Conservation (phyloP, 192 early-diverging fungal genomes). For the Coemansia sp. region DNA sequence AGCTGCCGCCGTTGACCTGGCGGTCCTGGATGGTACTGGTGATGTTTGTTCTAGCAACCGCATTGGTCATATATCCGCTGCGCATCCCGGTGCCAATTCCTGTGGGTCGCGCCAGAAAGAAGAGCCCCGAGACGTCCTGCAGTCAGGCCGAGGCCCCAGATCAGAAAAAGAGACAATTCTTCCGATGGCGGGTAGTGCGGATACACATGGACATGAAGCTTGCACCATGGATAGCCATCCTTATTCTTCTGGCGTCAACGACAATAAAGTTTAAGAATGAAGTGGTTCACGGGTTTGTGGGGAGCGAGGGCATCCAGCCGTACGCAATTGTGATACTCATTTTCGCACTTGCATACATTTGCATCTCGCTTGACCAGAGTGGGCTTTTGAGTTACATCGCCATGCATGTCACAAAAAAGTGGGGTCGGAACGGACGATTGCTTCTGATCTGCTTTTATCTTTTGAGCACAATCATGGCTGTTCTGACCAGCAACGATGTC, state of each 20-base stretch:
- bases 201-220: constrained; percentile 67
- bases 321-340: constrained; percentile 83
- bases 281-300: constrained; percentile 63
- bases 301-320: constrained; percentile 61
- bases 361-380: constrained; percentile 80
- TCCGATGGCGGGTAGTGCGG: constrained; percentile 22
- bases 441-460: constrained; percentile 72
- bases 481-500: constrained; percentile 79
- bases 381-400: constrained; percentile 77
- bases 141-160: background rate
- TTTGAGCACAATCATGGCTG: constrained; percentile 71
- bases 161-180: background rate
- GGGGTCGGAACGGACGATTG: constrained; percentile 58
- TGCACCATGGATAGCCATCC: constrained; percentile 67
- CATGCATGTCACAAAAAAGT: constrained; percentile 69
- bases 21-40: constrained; percentile 63
- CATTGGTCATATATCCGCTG: constrained; percentile 64
- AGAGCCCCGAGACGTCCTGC: background rate
- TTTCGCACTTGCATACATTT: constrained; percentile 82
- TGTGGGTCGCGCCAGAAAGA: background rate
- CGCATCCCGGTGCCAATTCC: constrained; percentile 53
- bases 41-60: constrained; percentile 62
- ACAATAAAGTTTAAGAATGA: constrained; percentile 53
- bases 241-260: constrained; percentile 65
- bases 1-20: constrained; percentile 32